Conservation (phyloP, 1,139 yeast species). For the Yamadazyma pseudoaaseri region DNA sequence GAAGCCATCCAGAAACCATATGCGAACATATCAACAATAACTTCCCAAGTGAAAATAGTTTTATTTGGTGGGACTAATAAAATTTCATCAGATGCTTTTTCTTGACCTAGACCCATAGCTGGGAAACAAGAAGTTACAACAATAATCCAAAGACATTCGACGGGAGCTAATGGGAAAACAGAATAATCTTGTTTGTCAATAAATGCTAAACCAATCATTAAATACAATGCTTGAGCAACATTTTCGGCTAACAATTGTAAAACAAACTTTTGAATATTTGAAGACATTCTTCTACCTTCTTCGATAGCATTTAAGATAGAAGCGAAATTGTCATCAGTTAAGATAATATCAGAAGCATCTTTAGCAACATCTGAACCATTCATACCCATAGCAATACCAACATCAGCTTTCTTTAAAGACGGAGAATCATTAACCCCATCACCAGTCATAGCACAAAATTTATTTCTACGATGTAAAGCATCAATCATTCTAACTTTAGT, state of each 20-base stretch:
- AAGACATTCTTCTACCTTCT: constrained; percentile 81
- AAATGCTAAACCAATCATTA: constrained; percentile 72
- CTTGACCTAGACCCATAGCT: constrained; percentile 82
- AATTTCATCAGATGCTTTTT: constrained; percentile 63
- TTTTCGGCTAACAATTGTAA: constrained; percentile 75
- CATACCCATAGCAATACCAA: constrained; percentile 86
- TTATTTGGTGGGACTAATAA: constrained; percentile 66
- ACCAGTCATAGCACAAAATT: constrained; percentile 83
- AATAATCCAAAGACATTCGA: constrained; percentile 77
- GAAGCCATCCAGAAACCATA: constrained; percentile 77
- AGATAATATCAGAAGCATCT: constrained; percentile 74
- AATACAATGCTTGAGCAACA: constrained; percentile 72
- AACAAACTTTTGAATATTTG: constrained; percentile 77
- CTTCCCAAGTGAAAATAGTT: constrained; percentile 67
- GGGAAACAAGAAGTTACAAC: constrained; percentile 81
- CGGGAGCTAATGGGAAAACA: constrained; percentile 77
- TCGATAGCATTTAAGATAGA: constrained; percentile 78
- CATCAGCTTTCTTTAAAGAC: constrained; percentile 75
- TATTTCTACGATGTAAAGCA: constrained; percentile 69
- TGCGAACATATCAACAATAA: constrained; percentile 67
- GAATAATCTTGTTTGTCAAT: constrained; percentile 58
- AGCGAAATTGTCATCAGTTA: constrained; percentile 75
- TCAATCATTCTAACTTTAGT: constrained; percentile 84
- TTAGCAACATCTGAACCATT: constrained; percentile 85
- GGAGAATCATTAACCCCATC: constrained; percentile 89